Evolutionary conservation across 257 asterid species (phyloP).

Genomic region (Solanum sparsipilum): DNA sequence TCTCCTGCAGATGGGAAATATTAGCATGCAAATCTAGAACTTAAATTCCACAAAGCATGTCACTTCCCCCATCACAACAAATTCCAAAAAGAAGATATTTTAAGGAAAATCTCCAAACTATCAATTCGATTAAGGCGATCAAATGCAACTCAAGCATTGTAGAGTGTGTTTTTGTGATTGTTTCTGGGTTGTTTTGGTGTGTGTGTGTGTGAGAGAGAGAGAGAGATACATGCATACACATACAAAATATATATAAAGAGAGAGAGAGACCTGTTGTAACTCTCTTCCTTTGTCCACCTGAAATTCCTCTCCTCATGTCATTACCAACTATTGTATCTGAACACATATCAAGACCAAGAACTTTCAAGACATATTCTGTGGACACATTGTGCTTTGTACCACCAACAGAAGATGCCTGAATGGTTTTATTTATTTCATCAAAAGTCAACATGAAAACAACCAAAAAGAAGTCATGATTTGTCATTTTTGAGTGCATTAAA

Average conservation of each 20-base stretch:
- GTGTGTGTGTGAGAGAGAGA: not conserved
- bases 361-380: slow-evolving; percentile 74
- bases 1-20: slow-evolving; percentile 38
- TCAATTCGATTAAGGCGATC: not conserved
- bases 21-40: not conserved
- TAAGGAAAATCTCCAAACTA: not conserved
- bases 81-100: not conserved
- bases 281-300: slow-evolving; percentile 87
- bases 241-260: not conserved
- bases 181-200: not conserved
- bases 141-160: not conserved
- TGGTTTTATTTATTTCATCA: not conserved
- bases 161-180: not conserved
- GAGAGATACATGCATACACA: not conserved
- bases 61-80: not conserved
- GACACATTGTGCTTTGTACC: slow-evolving; percentile 66
- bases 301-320: slow-evolving; percentile 83
- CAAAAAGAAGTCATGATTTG: not conserved
- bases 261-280: slow-evolving; percentile 53
- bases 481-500: not conserved
- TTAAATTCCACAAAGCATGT: not conserved
- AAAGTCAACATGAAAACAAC: not conserved
- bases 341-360: slow-evolving; percentile 85
- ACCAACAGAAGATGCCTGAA: slow-evolving; percentile 66
- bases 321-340: slow-evolving; percentile 73